Evolutionary conservation across 164 flowering plant genomes (phyloP).

Genomic region (Santalum album): DNA sequence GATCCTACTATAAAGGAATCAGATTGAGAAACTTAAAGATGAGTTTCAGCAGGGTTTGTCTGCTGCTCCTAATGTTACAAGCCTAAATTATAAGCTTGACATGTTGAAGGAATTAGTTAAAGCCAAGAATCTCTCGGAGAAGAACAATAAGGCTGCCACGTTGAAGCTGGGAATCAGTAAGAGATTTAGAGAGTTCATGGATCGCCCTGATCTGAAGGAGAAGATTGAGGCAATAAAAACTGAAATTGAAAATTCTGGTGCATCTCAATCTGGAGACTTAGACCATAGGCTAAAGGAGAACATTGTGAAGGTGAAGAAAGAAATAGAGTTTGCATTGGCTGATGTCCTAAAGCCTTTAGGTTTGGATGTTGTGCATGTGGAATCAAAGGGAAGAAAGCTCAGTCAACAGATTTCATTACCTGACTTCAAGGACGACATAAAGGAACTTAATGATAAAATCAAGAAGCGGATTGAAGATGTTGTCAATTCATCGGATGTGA

Average conservation of each 20-base stretch:
- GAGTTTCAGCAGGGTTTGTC: constrained; percentile 46
- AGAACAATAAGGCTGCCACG: constrained; percentile 18
- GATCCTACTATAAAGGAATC: constrained; percentile 27
- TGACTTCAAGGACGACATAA: constrained; percentile 26
- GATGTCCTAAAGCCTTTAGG: constrained; percentile 36
- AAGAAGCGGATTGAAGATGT: constrained; percentile 33
- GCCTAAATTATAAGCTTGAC: constrained; percentile 45
- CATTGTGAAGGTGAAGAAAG: constrained; percentile 34
- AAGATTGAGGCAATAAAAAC: constrained; percentile 39
- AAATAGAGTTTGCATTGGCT: constrained; percentile 38
- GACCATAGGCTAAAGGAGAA: constrained; percentile 43
- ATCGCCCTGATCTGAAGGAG: constrained; percentile 36
- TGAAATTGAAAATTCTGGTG: constrained; percentile 33
- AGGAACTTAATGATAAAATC: constrained; percentile 40
- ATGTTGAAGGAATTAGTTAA: constrained; percentile 55
- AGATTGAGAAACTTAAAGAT: constrained; percentile 38
- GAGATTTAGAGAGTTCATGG: constrained; percentile 36
- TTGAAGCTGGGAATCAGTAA: constrained; percentile 46
- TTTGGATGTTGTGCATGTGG: constrained; percentile 30
- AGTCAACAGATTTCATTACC: constrained; percentile 14
- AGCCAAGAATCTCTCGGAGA: constrained; percentile 35
- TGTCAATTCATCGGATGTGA: constrained; percentile 38
- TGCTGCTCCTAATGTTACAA: constrained; percentile 53
- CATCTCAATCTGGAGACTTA: constrained; percentile 22
- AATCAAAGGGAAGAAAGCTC: constrained; percentile 16